These are phyloP conservation scores for Volvariella volvacea DNA, from an alignment of 1,284 basidiomycete species.

Conservation along the genomic window DNA sequence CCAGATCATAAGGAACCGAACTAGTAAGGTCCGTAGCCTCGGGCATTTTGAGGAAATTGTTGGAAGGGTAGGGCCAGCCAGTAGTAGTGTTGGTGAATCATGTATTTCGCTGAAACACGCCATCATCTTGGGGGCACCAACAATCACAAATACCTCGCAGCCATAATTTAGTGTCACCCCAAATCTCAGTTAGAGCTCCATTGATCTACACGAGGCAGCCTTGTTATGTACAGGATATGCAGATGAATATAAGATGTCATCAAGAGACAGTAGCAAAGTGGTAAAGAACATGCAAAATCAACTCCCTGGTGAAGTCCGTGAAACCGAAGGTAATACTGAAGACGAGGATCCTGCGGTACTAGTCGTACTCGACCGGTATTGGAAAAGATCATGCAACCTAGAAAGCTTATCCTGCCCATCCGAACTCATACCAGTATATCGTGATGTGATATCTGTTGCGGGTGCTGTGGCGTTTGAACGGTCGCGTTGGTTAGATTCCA, in stretches of 20 bases:
- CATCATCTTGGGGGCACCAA: no score
- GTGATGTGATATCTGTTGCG: constrained; percentile 23
- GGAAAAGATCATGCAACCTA: constrained; percentile 72
- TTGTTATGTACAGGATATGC: constrained; percentile 14
- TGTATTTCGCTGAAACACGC: no score
- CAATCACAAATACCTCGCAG: no score
- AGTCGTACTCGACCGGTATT: constrained; percentile 66
- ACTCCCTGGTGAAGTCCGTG: constrained; percentile 12
- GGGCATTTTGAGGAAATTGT: constrained; percentile 7
- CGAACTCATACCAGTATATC: constrained; percentile 23
- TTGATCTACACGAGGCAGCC: no score
- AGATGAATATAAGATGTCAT: constrained; percentile 13
- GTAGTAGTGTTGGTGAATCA: constrained; percentile 13
- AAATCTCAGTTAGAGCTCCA: no score
- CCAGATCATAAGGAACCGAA: constrained; percentile 49
- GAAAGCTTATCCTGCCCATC: constrained; percentile 60
- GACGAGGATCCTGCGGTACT: constrained; percentile 55
- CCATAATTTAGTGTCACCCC: no score
- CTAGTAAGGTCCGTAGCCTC: constrained; percentile 11
- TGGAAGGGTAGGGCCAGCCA: constrained; percentile 6
- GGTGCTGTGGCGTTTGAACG: constrained; percentile 18
- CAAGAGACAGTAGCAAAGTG: constrained; percentile 5
- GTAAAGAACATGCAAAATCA: constrained; percentile 3
- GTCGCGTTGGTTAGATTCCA: constrained; percentile 52
- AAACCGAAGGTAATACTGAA: constrained; percentile 20